Conservation (phyloP, 1,284 basidiomycete genomes). For the Moesziomyces antarcticus region DNA sequence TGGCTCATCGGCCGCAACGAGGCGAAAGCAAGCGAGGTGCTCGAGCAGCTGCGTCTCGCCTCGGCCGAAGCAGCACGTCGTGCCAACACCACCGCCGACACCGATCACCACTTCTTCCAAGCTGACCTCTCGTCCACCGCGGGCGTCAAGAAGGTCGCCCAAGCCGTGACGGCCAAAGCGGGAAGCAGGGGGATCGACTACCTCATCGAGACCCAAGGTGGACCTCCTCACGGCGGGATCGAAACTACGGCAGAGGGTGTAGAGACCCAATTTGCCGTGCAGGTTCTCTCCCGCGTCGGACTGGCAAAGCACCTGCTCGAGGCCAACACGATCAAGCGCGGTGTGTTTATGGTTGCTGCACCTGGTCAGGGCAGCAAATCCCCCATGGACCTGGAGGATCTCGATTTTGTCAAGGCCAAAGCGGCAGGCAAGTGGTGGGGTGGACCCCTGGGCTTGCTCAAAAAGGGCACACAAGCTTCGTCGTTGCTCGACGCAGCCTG, state of each 20-base stretch:
- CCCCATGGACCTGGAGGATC: conserved; percentile 57
- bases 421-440: conserved; percentile 38
- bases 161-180: conserved; percentile 47
- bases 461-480: conserved; percentile 31
- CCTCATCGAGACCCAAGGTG: conserved; percentile 67
- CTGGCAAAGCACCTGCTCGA: conserved; percentile 65
- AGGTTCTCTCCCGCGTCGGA: conserved; percentile 67
- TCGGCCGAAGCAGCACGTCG: conserved; percentile 42
- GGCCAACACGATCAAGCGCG: conserved; percentile 60
- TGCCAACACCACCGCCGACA: neutral
- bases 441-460: conserved; percentile 34
- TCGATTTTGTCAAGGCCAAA: conserved; percentile 54
- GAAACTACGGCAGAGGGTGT: conserved; percentile 25
- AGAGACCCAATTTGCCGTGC: conserved; percentile 67
- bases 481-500: conserved; percentile 51
- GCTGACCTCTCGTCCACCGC: conserved; percentile 65
- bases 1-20: conserved; percentile 68
- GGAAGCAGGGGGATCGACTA: conserved; percentile 66
- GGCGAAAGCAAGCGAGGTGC: conserved; percentile 54
- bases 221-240: conserved; percentile 37
- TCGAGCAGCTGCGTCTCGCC: conserved; percentile 55
- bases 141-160: conserved; percentile 55
- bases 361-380: conserved; percentile 55
- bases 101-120: conserved; percentile 63
- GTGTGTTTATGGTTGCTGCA: conserved; percentile 62